These are phyloP conservation scores for Candida tallmaniae DNA, from an alignment of 805 yeast genomes.

Conservation along the genomic window DNA sequence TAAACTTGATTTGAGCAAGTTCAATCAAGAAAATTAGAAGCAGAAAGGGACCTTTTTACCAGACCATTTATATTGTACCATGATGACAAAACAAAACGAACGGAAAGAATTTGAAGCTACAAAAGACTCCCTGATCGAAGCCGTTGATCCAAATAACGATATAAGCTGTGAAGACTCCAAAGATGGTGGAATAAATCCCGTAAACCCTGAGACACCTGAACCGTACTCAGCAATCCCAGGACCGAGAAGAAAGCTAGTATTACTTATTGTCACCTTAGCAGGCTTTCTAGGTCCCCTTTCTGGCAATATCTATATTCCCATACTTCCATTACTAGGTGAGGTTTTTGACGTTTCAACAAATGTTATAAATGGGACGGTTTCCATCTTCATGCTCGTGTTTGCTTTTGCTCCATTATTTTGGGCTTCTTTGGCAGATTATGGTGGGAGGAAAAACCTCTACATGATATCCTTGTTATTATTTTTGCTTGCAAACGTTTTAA, in stretches of 20 bases:
- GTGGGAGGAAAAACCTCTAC: slow-evolving; percentile 38
- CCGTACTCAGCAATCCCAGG: slow-evolving; percentile 30
- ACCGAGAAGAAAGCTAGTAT: slow-evolving; percentile 26
- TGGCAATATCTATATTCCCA: slow-evolving; percentile 55
- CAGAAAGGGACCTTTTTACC: too few species aligned
- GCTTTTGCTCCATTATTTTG: slow-evolving; percentile 53
- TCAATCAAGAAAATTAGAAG: too few species aligned
- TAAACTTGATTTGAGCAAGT: too few species aligned
- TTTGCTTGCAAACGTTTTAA: slow-evolving; percentile 23
- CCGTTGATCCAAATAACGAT: too few species aligned
- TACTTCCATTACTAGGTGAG: slow-evolving; percentile 41
- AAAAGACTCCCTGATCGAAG: too few species aligned
- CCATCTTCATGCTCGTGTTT: slow-evolving; percentile 53
- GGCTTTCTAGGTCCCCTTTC: slow-evolving; percentile 55
- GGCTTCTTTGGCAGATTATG: slow-evolving; percentile 53
- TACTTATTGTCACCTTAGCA: slow-evolving; percentile 41
- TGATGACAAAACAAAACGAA: too few species aligned
- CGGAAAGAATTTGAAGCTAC: too few species aligned
- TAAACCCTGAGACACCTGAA: not conserved
- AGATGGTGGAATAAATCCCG: not conserved
- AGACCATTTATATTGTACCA: too few species aligned
- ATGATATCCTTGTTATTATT: slow-evolving; percentile 23
- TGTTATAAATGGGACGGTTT: slow-evolving; percentile 50
- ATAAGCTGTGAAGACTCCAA: too few species aligned
- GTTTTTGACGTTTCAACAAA: slow-evolving; percentile 39